Evolutionary conservation across 768 basidiomycete species (phyloP), one percentile per base, ranked within the genome.

Genomic region (Naganishia vishniacii): DNA sequence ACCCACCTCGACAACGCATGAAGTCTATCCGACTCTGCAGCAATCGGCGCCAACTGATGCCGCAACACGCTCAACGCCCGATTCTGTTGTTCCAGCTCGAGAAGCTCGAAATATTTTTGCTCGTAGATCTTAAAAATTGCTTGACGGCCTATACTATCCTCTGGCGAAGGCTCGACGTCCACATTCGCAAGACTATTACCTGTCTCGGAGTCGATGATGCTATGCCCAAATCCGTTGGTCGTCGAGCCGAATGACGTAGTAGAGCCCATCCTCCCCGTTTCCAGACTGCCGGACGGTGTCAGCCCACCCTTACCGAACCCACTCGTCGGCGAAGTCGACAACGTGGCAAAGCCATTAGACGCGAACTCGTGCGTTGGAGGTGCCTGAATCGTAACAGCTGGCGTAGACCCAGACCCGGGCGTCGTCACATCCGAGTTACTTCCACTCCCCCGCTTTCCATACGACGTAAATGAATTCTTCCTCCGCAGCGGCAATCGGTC

Each of bases 81-180:
- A 47, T 88, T 88, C 1, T 85, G 87, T 79, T 86, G 85, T 70
- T 83, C 84, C 4, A 84, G 82, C 72, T 97, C 94, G 53, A 99
- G 81, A 20, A 89, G 81, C 74, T 99, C 95, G 44, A 98, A 81
- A 77, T 95, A 99, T 79, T 95, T 93, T 83, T 99, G 95, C 78
- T 88, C 87, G 65, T 86, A 86, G 68, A 99, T 89, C 66, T 93
- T 80, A 77, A 93, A 95, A 66, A 81, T 85, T 23, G 88, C 87
- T 71, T 88, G 85, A 87, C 94, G 71, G n/a, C 71, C 32, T 61
- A 65, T 4, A 56, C 61, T 40, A 68, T 71, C 13, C 49, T 67
- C 25, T 65, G 1, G 67, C 69, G 18, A 67, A 59, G n/a, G 72
- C 66, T 40, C 62, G 60, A 59, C 63, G n/a, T n/a, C n/a, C n/a